Percentiles rank a stretch among this genome's conserved stretches.
These are phyloP conservation scores for Teunomyces gatunensis DNA, from an alignment of 805 yeast species.

Conservation along the genomic window DNA sequence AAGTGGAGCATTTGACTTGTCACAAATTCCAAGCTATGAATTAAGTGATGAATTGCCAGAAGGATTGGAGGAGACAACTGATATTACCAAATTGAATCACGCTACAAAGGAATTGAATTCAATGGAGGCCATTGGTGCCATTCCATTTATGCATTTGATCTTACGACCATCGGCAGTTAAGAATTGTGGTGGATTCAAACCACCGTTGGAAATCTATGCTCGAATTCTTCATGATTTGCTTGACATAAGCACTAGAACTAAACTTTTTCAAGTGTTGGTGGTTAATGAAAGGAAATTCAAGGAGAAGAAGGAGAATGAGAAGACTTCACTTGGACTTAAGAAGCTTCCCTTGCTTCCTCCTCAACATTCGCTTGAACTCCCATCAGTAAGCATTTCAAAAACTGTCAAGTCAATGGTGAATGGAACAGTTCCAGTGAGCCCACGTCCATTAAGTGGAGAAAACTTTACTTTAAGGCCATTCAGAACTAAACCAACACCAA, in stretches of 20 bases:
- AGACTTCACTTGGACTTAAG: constrained; percentile 19
- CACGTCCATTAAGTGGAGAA: constrained; percentile 25
- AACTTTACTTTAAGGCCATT: constrained; percentile 41
- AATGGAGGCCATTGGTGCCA: constrained; percentile 34
- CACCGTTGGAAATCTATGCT: constrained; percentile 31
- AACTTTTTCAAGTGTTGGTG: constrained; percentile 19
- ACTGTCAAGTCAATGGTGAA: neutral
- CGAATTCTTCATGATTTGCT: constrained; percentile 28
- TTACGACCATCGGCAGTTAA: constrained; percentile 40
- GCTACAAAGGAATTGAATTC: constrained; percentile 22
- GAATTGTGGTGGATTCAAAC: constrained; percentile 36
- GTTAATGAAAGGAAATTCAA: constrained; percentile 26
- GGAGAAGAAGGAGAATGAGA: constrained; percentile 30
- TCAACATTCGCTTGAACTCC: constrained; percentile 8
- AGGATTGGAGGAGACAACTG: constrained; percentile 2
- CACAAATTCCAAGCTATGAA: constrained; percentile 24
- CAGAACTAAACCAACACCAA: constrained; percentile 39
- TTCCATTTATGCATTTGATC: constrained; percentile 41
- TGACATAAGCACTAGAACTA: constrained; percentile 17
- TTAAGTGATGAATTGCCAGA: constrained; percentile 22
- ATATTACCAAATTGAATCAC: constrained; percentile 5
- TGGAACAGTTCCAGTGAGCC: constrained; percentile 14
- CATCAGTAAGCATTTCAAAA: constrained; percentile 1
- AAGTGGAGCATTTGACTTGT: constrained; percentile 20
- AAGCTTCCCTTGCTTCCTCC: constrained; percentile 16